Base-by-base conservation (phyloP, 2,329 filamentous ascomycete species). In the Alternaria triticina region DNA sequence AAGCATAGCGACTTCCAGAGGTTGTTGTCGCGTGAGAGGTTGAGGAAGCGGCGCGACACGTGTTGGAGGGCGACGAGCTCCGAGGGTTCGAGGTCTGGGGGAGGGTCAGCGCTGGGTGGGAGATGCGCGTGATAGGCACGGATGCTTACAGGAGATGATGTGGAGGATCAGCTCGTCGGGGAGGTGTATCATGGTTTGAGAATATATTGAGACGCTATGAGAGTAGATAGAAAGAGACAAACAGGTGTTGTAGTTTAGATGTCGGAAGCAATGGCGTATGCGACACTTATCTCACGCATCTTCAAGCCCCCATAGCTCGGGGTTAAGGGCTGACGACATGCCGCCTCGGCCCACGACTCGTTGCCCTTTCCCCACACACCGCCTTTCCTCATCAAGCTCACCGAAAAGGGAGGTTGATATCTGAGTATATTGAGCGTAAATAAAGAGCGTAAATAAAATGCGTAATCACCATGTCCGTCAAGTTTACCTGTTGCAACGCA, bases 1-100 rank as follows among this genome's bases (percentile, higher is more conserved):
- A 96, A 93, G 77, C 91, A 94, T 74, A 90, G 85, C 4, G 85
- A 81, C 65, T 91, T 90, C 94, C 94, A 97, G 36, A 95, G 83
- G 43, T 84, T 86, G 71, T 91, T 87, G 75, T 97, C 93, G 60
- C 93, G 89, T 43, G 88, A 90, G 45, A 96, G 83, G 28, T 83
- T 79, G 27, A 90, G 85, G 62, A 95, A 87, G 47, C 84, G 85
- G 66, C 84, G 88, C 25, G 89, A 95, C 12, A 93, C 88, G 20
- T 87, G 85, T 79, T 94, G 92, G 33, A 95, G 82, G 59, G 80
- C 85, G 61, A 90, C 87, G 63, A 94, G 85, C 67, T 93, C 87
- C 45, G 77, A 73, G 15, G 89, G 85, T n/a, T 87, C 83, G 66
- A 94, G 86, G 74, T 86, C 89, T 17, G 40, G 22, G 22, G 7